Evolutionary conservation across 352 stramenopile genomes (phyloP).

Genomic region (Phytophthora aleatoria): DNA sequence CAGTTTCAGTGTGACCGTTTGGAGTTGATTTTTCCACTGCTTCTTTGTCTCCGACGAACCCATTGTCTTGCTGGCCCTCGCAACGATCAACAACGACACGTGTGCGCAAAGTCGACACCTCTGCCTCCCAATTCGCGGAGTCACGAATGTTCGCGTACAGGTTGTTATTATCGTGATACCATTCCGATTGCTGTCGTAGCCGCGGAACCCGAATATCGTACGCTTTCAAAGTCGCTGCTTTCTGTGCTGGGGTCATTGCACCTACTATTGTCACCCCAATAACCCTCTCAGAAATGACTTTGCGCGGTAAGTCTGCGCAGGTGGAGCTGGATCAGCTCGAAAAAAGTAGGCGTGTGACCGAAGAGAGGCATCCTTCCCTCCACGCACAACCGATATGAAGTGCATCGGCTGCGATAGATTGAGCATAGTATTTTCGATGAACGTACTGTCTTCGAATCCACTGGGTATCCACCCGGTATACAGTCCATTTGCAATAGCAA

Average conservation of each 20-base stretch:
- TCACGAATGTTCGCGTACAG: not conserved
- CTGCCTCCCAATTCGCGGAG: not conserved
- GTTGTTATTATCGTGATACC: constrained; percentile 4
- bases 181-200: not conserved
- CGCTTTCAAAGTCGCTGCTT: no score
- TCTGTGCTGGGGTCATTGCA: no score
- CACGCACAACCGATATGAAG: constrained; percentile 15
- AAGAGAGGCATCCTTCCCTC: constrained; percentile 2
- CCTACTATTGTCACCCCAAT: no score
- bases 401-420: constrained; percentile 6
- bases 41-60: no score
- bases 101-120: not conserved
- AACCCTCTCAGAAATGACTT: constrained; percentile 3
- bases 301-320: constrained; percentile 2
- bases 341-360: constrained; percentile 18
- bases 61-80: no score
- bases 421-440: constrained; percentile 9
- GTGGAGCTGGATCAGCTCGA: not conserved
- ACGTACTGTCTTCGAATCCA: not conserved
- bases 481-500: constrained; percentile 1
- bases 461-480: not conserved
- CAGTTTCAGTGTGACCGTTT: no score
- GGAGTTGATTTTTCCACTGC: no score
- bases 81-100: not conserved
- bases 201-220: not conserved